Base-by-base conservation (phyloP, 2,329 filamentous ascomycete species). In the Coniochaeta sp. region DNA sequence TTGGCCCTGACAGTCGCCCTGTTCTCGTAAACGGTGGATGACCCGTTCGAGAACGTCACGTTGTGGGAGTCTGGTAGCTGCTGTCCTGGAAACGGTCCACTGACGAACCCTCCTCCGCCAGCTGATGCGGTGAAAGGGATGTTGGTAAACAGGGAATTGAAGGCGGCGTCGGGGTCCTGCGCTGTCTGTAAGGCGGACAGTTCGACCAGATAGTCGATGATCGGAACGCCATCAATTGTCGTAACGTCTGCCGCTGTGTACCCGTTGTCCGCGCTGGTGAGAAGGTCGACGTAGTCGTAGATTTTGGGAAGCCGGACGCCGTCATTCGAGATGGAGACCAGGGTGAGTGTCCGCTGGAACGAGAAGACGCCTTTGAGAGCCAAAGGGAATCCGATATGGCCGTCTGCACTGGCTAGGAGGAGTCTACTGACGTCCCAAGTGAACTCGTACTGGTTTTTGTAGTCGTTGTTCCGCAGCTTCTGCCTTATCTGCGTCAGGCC, bases 111-210 rank as follows among this genome's bases (percentile, higher is more conserved):
- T 26, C 55, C 54, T 51, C 67, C 64, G 14, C 68, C 68, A 46
- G 63, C 64, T 6, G 56, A 71, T 50, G 67, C 69, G 2, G 68
- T 32, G 30, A 32, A 32, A 32, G 30, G 30, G 67, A 4, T 52
- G 57, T n/a, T 60, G 55, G 53, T 70, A 54, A 73, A 72, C 60
- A 71, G 65, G 9, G 63, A 65, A 55, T 73, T 73, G 49, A 69
- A 72, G 6, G 65, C 67, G 8, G 70, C 65, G 55, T 72, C 69
- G 18, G 61, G 61, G 48, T 72, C 70, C 56, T 72, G 70, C 3
- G 13, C 12, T 3, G 4, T 1, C 16, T 28, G 5, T 47, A 69
- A 63, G 16, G 59, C 54, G 51, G 60, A 62, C 51, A 51, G 67
- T 54, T 54, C 61, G 58, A 49, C 60, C 56, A 61, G 63, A 64